Evolutionary conservation across 768 basidiomycete genomes (phyloP).

Genomic region (Roridomyces roridus): DNA sequence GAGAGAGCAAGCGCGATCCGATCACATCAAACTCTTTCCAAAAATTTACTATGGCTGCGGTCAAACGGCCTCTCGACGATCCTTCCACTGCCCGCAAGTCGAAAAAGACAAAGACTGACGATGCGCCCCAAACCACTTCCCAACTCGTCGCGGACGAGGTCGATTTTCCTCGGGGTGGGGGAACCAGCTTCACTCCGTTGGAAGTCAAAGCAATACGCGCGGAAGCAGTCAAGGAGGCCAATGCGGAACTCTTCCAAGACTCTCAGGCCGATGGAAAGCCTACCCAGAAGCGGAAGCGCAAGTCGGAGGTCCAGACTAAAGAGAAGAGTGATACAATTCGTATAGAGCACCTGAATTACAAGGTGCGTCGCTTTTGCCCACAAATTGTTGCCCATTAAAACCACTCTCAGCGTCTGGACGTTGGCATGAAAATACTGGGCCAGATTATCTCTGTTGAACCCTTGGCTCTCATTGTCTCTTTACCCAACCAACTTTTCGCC

Average conservation of each 20-base stretch:
- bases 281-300: conserved; percentile 54
- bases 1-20: not conserved
- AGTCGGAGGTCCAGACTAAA: conserved; percentile 47
- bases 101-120: conserved; percentile 65
- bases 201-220: conserved; percentile 87
- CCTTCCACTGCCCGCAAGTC: conserved; percentile 50
- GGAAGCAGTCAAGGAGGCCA: conserved; percentile 86
- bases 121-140: conserved; percentile 39
- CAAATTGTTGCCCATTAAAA: conserved; percentile 9
- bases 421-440: conserved; percentile 89
- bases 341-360: conserved; percentile 94
- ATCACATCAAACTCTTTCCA: conserved; percentile 22
- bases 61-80: conserved; percentile 71
- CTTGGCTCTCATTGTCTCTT: conserved; percentile 87
- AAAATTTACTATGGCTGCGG: conserved; percentile 50
- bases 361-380: conserved; percentile 51
- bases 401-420: conserved; percentile 64
- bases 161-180: conserved; percentile 96
- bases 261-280: conserved; percentile 46
- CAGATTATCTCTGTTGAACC: conserved; percentile 88
- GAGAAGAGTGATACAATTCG: conserved; percentile 66
- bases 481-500: conserved; percentile 94
- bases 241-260: conserved; percentile 76
- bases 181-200: conserved; percentile 84
- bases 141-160: conserved; percentile 67